Evolutionary conservation across 1,284 basidiomycete species (phyloP).

Genomic region (Marasmius tenuissimus): DNA sequence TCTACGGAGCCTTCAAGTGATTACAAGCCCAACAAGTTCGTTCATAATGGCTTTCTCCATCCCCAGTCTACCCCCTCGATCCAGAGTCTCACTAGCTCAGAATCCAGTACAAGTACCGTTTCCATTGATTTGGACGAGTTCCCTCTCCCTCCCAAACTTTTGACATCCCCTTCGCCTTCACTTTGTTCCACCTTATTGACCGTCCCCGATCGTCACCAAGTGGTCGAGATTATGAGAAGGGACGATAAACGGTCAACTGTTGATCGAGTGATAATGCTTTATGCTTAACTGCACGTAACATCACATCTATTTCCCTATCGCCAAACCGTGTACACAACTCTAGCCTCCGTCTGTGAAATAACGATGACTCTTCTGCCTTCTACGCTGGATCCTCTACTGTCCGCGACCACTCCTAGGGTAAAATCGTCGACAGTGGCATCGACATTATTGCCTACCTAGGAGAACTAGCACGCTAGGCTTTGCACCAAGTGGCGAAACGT

Average conservation of each 20-base stretch:
- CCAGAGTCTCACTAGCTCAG: conserved; percentile 33
- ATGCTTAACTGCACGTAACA: not conserved
- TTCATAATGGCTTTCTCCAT: conserved; percentile 9
- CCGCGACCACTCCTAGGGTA: too few species aligned
- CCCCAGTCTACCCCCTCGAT: conserved; percentile 25
- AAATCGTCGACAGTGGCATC: too few species aligned
- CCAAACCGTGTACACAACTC: too few species aligned
- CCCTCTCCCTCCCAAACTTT: conserved; percentile 37
- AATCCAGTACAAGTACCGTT: conserved; percentile 32
- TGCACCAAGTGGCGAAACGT: too few species aligned
- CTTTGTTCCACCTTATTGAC: conserved; percentile 7
- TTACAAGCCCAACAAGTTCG: conserved; percentile 6
- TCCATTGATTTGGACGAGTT: conserved; percentile 44
- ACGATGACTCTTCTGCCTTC: too few species aligned
- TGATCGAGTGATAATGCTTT: conserved; percentile 26
- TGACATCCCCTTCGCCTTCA: conserved; percentile 12
- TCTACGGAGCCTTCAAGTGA: conserved; percentile 2
- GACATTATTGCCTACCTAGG: too few species aligned
- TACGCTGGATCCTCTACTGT: too few species aligned
- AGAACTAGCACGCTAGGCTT: too few species aligned
- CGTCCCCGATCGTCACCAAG: conserved; percentile 4
- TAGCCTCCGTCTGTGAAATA: too few species aligned
- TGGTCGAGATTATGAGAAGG: conserved; percentile 4
- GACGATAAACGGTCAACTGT: conserved; percentile 22
- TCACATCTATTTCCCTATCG: too few species aligned